Evolutionary conservation across 2,329 filamentous ascomycete species (phyloP), one percentile per base, ranked within the genome.

Genomic region (Cladosporium sp.): DNA sequence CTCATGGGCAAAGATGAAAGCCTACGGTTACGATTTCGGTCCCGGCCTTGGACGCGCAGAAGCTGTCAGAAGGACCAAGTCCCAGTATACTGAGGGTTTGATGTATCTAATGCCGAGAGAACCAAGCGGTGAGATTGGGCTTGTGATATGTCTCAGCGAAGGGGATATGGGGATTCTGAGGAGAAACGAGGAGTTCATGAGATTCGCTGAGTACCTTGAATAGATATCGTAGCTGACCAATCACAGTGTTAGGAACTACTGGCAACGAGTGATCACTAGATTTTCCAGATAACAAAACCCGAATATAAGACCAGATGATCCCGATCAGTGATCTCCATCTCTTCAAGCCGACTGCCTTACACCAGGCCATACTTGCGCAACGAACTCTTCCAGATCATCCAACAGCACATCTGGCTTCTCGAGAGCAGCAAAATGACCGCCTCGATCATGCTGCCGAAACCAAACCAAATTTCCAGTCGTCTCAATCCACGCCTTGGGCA

Each of bases 1-100:
- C 51, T 81, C 77, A 0, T 82, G 78, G 78, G 70, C 70, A 0
- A 75, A 76, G 49, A 58, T 76, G 3, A 61, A 70, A 4, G 66
- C 62, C 13, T 76, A 74, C 53, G 61, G 68, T 0, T 61, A 74
- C 6, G 73, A 79, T 40, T 81, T 82, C 50, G 66, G 67, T 0
- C 54, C 72, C 1, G 71, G 69, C 0, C 53, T 80, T 2, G 77
- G 77, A 0, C 64, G 53, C n/a, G 73, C 77, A 0, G 69, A 69
- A 48, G 67, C 66, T 0, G 77, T 80, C 15, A 63, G 77, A 0
- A 63, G 78, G 41, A 78, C 77, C 2, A 52, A 57, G 1, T 78
- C 79, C 50, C 57, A 59, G 0, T 67, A 71, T 0, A 54, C 73
- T 3, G 75, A 79, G 58, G 65, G 75, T 1, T 55, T 80, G 50